Conservation (phyloP, 2,329 filamentous ascomycete species). For the Ascochyta pisi region DNA sequence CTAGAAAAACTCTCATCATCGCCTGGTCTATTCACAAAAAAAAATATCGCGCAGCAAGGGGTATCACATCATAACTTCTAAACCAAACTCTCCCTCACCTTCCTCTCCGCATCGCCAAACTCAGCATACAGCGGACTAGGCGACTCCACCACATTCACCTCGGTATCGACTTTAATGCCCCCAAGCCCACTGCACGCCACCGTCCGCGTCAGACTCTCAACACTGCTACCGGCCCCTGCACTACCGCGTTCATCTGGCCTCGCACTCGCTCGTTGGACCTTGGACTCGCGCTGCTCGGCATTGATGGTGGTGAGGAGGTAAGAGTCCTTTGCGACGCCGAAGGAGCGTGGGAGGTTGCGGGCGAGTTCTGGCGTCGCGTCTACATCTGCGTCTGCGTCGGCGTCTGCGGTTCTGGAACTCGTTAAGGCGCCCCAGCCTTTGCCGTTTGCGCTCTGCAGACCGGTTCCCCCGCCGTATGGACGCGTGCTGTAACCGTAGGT, state of each 20-base stretch:
- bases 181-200: not conserved
- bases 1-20: too few species aligned
- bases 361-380: too few species aligned
- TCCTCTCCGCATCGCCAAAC: not conserved
- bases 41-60: not conserved
- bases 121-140: not conserved
- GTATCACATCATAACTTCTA: not conserved
- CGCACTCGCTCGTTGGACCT: too few species aligned
- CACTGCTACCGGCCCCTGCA: too few species aligned
- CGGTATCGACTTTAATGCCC: constrained; percentile 13
- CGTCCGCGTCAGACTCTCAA: not conserved
- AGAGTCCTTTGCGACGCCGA: constrained; percentile 1
- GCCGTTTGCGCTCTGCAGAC: constrained; percentile 11
- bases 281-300: constrained; percentile 2
- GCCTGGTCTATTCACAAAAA: not conserved
- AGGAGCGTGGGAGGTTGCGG: not conserved
- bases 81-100: constrained; percentile 1
- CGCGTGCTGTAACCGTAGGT: constrained; percentile 12
- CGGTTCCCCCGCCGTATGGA: constrained; percentile 27
- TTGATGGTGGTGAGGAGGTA: constrained; percentile 23
- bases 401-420: constrained; percentile 2
- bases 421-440: constrained; percentile 18
- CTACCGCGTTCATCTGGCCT: too few species aligned
- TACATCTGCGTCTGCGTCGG: not conserved
- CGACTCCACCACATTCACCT: constrained; percentile 11